Evolutionary conservation across 2,329 filamentous ascomycete genomes (phyloP).

Genomic region (Fusarium dlaminii): DNA sequence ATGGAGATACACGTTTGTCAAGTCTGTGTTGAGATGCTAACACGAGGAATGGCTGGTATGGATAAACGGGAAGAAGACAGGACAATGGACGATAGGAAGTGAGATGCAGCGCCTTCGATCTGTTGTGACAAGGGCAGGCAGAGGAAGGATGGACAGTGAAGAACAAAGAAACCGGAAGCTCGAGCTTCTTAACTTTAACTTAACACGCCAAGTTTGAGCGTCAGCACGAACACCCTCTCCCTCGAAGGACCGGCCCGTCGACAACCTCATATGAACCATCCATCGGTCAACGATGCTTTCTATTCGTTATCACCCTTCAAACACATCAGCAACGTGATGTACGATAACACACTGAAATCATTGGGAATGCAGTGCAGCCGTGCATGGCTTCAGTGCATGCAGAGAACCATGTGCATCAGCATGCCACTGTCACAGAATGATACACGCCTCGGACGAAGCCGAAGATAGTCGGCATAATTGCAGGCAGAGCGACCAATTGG

Average conservation of each 20-base stretch:
- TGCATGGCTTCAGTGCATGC: slow-evolving; percentile 12
- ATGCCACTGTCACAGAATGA: background rate
- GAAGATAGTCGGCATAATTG: background rate
- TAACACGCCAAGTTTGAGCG: slow-evolving; percentile 1
- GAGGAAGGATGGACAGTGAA: background rate
- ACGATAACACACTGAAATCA: slow-evolving; percentile 22
- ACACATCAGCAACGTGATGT: slow-evolving; percentile 8
- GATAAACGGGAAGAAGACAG: background rate
- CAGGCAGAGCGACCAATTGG: slow-evolving; percentile 10
- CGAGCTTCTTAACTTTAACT: slow-evolving; percentile 19
- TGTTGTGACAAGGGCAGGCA: background rate
- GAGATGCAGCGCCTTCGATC: background rate
- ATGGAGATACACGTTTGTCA: background rate
- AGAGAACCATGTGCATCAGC: background rate
- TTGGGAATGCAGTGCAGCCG: slow-evolving; percentile 26
- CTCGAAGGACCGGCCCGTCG: background rate
- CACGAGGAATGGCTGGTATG: background rate
- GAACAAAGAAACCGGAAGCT: slow-evolving; percentile 1
- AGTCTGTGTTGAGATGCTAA: background rate
- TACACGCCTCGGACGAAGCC: slow-evolving; percentile 24
- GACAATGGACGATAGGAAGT: background rate
- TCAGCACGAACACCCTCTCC: slow-evolving; percentile 17
- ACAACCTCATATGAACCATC: slow-evolving; percentile 1
- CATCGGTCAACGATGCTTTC: background rate
- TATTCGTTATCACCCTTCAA: slow-evolving; percentile 9